Evolutionary conservation across 495 filamentous ascomycete species (phyloP), one percentile per base, ranked within the genome.

Genomic region (Aspergillus egyptiacus): DNA sequence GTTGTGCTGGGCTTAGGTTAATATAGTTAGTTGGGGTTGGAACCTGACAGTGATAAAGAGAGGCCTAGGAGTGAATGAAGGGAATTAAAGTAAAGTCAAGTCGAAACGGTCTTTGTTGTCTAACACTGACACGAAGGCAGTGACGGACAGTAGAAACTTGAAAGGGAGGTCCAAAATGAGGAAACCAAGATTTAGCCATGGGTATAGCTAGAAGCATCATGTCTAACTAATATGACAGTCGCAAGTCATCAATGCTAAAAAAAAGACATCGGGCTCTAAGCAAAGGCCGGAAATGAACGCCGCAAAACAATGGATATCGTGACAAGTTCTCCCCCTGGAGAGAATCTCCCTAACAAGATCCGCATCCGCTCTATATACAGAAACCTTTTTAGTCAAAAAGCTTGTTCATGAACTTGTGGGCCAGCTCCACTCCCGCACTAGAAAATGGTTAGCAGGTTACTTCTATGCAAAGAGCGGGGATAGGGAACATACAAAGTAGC

Each of bases 401-500:
- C 74, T 78, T 86, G 60, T 81, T 83, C 85, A 90, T 87, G 48
- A 81, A 79, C 63, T 89, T 84, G 60, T 91, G 85, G 17, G 87
- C 86, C 54, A 91, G 62, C 69, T 91, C 87, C 2, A 91, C 86
- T 20, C 87, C 86, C 46, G 89, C 69, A 57, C 69, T 72, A 28
- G 28, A 22, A 75, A 73, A 14, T 19, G 23, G 44, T 66, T 58
- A 66, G 58, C 22, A 47, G n/a, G 27, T 5, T 14, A 40, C 36
- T 28, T 1, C 6, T 8, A 4, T 14, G 5, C 3, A 6, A 28
- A 41, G 20, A 18, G 22, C 7, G 3, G 10, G 7, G 41, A 28
- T 5, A 37, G 6, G 30, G 9, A 32, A 59, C 69, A 46, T 61
- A 72, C 68, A 84, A 82, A 44, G 80, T 83, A 48, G 80, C 83